Evolutionary conservation across 495 filamentous ascomycete species (phyloP).

Genomic region (Talaromyces thailandensis): DNA sequence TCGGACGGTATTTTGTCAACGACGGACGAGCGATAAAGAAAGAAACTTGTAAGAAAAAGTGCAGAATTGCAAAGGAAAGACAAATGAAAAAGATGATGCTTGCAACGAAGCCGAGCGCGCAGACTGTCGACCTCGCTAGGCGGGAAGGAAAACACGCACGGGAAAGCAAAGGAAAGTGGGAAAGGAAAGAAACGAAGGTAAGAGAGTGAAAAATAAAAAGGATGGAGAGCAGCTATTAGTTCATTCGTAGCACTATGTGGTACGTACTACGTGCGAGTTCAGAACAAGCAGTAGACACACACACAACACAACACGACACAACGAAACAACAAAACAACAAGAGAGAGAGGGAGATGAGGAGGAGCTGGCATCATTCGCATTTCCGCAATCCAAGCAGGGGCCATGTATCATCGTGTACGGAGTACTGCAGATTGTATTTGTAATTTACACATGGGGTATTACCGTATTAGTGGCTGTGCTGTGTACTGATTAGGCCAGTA

Average conservation of each 20-base stretch:
- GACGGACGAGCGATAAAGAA: background rate
- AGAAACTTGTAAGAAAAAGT: background rate
- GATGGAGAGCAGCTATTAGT: background rate
- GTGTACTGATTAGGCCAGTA: background rate
- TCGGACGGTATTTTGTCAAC: background rate
- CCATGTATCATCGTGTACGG: background rate
- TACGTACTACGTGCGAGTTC: background rate
- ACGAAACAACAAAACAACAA: background rate
- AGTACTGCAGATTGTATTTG: background rate
- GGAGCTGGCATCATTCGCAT: background rate
- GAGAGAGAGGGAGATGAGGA: background rate
- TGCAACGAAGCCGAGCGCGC: slow-evolving; percentile 3
- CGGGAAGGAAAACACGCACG: slow-evolving; percentile 9
- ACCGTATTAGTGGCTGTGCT: background rate
- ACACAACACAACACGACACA: background rate
- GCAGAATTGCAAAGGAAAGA: slow-evolving; percentile 6
- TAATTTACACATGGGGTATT: background rate
- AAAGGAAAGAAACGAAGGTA: slow-evolving; percentile 6
- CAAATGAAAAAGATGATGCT: slow-evolving; percentile 11
- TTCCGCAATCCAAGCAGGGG: background rate
- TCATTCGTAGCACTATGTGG: background rate
- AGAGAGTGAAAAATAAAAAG: background rate
- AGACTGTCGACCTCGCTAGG: slow-evolving; percentile 5
- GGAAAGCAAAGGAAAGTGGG: slow-evolving; percentile 8
- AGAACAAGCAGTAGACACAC: background rate